A percentile compares a stretch with the other conserved stretches of the same genome.
Conservation (phyloP, 257 asterid genomes). For the Parsonsia alboflavescens region DNA sequence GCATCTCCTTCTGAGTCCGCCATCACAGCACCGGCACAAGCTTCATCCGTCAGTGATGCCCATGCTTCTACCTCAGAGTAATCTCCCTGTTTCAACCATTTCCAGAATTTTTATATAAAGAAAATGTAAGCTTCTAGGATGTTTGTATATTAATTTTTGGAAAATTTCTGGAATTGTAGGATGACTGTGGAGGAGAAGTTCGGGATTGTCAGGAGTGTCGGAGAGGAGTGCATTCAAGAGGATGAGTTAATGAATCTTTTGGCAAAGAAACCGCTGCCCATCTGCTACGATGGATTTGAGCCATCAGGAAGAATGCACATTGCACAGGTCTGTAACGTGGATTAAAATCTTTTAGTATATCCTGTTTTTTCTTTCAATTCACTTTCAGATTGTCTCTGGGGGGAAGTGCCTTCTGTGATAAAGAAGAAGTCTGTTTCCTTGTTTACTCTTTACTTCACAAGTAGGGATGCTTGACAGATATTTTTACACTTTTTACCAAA, state of each 20-base stretch:
- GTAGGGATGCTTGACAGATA: too few species aligned
- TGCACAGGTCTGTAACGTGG: constrained; percentile 58
- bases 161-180: constrained; percentile 22
- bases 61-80: constrained; percentile 5
- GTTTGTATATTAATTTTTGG: background rate
- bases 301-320: constrained; percentile 98
- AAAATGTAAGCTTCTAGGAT: background rate
- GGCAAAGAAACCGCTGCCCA: constrained; percentile 58
- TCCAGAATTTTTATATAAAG: too few species aligned
- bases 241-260: constrained; percentile 65
- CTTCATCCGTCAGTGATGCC: background rate
- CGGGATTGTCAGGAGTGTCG: constrained; percentile 61
- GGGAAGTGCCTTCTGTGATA: too few species aligned
- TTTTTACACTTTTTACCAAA: too few species aligned
- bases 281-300: constrained; percentile 90
- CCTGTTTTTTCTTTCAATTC: too few species aligned
- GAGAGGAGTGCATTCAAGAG: constrained; percentile 91
- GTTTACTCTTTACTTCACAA: too few species aligned
- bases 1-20: constrained; percentile 10
- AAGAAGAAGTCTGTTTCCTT: too few species aligned
- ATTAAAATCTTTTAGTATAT: background rate
- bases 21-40: background rate
- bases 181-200: constrained; percentile 61
- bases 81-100: background rate
- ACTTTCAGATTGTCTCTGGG: too few species aligned